A percentile compares a stretch with the other conserved stretches of the same genome.
Conservation (phyloP, 768 basidiomycete species). For the Boletus pseudopeckii region DNA sequence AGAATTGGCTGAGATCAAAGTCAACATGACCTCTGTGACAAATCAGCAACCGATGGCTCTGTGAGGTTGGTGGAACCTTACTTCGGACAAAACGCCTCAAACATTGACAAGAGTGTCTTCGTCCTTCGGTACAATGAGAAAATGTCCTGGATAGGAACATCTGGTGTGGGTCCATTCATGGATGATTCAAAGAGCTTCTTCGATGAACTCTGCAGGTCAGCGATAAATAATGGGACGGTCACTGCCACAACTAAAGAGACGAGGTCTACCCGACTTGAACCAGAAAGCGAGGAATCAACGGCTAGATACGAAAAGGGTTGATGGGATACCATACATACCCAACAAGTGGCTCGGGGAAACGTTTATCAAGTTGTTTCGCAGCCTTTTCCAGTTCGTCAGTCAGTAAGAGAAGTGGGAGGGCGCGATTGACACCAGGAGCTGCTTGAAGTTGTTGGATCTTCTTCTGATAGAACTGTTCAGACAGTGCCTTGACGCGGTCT, state of each 20-base stretch:
- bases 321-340: slow-evolving; percentile 47
- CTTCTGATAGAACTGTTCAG: slow-evolving; percentile 57
- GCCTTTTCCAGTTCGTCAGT: slow-evolving; percentile 88
- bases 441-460: slow-evolving; percentile 63
- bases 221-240: slow-evolving; percentile 60
- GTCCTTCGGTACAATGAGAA: slow-evolving; percentile 82
- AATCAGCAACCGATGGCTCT: neutral
- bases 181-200: slow-evolving; percentile 78
- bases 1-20: slow-evolving; percentile 74
- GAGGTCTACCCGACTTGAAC: slow-evolving; percentile 62
- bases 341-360: slow-evolving; percentile 79
- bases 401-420: slow-evolving; percentile 76
- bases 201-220: slow-evolving; percentile 65
- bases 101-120: slow-evolving; percentile 75
- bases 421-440: slow-evolving; percentile 75
- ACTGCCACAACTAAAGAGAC: slow-evolving; percentile 72
- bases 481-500: slow-evolving; percentile 57
- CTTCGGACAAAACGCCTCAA: slow-evolving; percentile 75
- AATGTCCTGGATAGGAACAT: slow-evolving; percentile 86
- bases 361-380: slow-evolving; percentile 79
- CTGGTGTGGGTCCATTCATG: slow-evolving; percentile 83
- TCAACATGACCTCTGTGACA: slow-evolving; percentile 47
- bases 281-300: neutral
- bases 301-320: neutral
- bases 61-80: slow-evolving; percentile 36